A percentile compares a stretch with the other conserved stretches of the same genome.
Evolutionary conservation across 2,329 filamentous ascomycete genomes (phyloP).

Genomic region (Fusarium hainanense): DNA sequence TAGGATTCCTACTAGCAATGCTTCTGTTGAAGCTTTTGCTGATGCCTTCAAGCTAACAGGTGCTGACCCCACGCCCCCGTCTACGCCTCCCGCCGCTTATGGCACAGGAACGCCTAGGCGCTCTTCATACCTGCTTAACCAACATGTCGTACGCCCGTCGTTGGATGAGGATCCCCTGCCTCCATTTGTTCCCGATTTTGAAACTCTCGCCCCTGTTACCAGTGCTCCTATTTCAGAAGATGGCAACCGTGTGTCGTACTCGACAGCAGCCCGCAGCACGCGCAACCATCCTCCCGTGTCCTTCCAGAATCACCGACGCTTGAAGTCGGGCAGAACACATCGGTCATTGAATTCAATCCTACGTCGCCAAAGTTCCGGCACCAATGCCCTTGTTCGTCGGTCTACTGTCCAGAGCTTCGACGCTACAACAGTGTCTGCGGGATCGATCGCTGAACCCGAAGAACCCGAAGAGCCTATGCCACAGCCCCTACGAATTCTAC

Average conservation of each 20-base stretch:
- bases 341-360: conserved; percentile 63
- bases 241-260: conserved; percentile 48
- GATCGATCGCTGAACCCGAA: conserved; percentile 61
- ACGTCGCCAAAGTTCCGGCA: conserved; percentile 68
- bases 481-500: conserved; percentile 70
- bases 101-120: conserved; percentile 60
- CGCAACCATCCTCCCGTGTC: conserved; percentile 47
- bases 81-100: conserved; percentile 63
- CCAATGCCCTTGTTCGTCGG: conserved; percentile 63
- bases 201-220: conserved; percentile 51
- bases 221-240: conserved; percentile 50
- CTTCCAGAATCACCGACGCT: conserved; percentile 55
- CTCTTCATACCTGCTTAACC: conserved; percentile 66
- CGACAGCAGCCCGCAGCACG: conserved; percentile 39
- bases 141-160: conserved; percentile 55
- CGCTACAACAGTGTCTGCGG: conserved; percentile 63
- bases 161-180: conserved; percentile 56
- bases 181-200: conserved; percentile 60
- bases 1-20: conserved; percentile 56
- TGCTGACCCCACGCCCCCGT: conserved; percentile 69
- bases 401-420: conserved; percentile 70
- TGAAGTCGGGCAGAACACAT: conserved; percentile 61
- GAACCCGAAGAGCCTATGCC: conserved; percentile 55
- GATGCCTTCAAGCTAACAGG: conserved; percentile 62
- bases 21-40: conserved; percentile 64